Evolutionary conservation across 345 rosid species (phyloP).

Genomic region (Laguncularia racemosa): DNA sequence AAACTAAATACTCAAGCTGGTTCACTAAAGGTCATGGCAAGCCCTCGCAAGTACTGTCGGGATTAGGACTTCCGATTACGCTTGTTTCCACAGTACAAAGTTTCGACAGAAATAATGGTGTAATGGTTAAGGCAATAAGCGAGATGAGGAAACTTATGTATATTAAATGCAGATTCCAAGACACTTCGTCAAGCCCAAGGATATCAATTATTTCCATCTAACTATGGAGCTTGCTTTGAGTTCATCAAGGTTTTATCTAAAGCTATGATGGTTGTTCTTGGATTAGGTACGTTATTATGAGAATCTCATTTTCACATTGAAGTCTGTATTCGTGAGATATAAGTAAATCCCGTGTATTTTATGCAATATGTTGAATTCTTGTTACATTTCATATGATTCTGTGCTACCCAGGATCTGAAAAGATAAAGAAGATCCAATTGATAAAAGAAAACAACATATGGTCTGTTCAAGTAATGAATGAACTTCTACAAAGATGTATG

Average conservation of each 20-base stretch:
- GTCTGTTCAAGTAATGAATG: slow-evolving; percentile 37
- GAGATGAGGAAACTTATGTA: too few relatives aligned
- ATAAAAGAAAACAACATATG: slow-evolving; percentile 37
- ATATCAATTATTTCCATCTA: slow-evolving; percentile 24
- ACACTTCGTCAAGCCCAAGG: neutral
- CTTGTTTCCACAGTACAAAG: too few relatives aligned
- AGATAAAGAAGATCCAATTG: slow-evolving; percentile 18
- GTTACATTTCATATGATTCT: neutral
- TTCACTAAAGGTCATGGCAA: too few relatives aligned
- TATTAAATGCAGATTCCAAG: too few relatives aligned
- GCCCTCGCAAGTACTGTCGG: too few relatives aligned
- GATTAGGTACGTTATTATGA: slow-evolving; percentile 19
- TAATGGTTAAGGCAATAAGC: too few relatives aligned
- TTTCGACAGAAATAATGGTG: too few relatives aligned
- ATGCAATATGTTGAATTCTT: too few relatives aligned
- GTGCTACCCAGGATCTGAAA: slow-evolving; percentile 19
- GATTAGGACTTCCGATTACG: too few relatives aligned
- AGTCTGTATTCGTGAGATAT: neutral
- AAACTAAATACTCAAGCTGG: too few relatives aligned
- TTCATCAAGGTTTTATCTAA: slow-evolving; percentile 32
- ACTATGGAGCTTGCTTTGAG: slow-evolving; percentile 21
- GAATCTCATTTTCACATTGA: neutral
- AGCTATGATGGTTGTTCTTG: slow-evolving; percentile 28
- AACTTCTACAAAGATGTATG: slow-evolving; percentile 13
- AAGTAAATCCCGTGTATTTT: neutral